Conservation (phyloP, 192 early-diverging fungal genomes). For the Coemansia biformis region DNA sequence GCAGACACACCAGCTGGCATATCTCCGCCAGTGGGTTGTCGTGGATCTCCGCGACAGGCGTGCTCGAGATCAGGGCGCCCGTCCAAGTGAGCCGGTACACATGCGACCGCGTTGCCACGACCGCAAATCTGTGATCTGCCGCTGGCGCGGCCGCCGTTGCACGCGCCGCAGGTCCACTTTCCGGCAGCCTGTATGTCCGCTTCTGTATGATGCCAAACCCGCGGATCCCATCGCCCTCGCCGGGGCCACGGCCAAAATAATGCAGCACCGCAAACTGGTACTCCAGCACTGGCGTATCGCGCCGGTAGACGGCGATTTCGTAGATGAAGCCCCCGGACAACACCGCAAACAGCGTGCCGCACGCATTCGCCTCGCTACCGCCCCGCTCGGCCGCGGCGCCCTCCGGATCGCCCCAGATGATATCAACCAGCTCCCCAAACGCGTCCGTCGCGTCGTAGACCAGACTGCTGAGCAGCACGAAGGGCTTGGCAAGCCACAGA, state of each 20-base stretch:
- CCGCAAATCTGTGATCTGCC: conserved; percentile 8
- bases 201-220: conserved; percentile 28
- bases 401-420: conserved; percentile 20
- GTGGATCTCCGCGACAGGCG: conserved; percentile 10
- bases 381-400: neutral
- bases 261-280: conserved; percentile 40
- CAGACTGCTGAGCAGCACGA: conserved; percentile 38
- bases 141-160: conserved; percentile 22
- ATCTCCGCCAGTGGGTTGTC: conserved; percentile 21
- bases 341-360: conserved; percentile 29
- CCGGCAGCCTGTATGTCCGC: conserved; percentile 28
- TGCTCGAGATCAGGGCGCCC: conserved; percentile 12
- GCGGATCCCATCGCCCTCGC: conserved; percentile 35
- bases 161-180: conserved; percentile 10
- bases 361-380: neutral
- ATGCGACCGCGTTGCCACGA: conserved; percentile 22
- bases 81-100: conserved; percentile 30
- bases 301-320: conserved; percentile 26
- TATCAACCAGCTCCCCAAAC: conserved; percentile 38
- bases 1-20: conserved; percentile 12
- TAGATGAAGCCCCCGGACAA: conserved; percentile 29
- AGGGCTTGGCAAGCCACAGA: conserved; percentile 41
- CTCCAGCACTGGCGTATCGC: conserved; percentile 19
- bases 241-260: conserved; percentile 41
- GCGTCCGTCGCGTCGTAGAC: conserved; percentile 20